These are phyloP conservation scores for Myxozyma neotropica DNA, from an alignment of 805 yeast species.

Conservation along the genomic window DNA sequence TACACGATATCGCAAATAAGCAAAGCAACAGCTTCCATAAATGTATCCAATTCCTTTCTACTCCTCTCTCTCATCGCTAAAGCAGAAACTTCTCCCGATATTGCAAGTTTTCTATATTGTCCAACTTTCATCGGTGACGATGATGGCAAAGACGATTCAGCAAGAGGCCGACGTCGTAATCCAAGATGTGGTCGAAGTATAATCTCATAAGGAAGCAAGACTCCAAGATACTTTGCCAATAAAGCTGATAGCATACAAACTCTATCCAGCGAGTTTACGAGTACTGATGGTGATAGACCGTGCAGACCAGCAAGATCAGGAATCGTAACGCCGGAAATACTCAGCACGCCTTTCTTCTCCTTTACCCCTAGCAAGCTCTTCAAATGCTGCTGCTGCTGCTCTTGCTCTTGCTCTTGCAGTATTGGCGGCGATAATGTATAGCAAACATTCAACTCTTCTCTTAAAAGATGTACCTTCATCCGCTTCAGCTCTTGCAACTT, in stretches of 20 bases:
- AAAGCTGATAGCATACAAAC: conserved; percentile 6
- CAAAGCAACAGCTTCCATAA: conserved; percentile 26
- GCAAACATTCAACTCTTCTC: not conserved
- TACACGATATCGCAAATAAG: conserved; percentile 26
- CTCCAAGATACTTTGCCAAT: conserved; percentile 18
- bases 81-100: conserved; percentile 10
- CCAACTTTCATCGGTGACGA: not conserved
- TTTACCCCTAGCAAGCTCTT: not conserved
- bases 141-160: not conserved
- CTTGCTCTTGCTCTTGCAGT: not conserved
- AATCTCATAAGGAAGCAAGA: conserved; percentile 25
- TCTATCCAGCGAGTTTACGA: conserved; percentile 2
- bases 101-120: conserved; percentile 4
- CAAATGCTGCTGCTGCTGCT: not conserved
- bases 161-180: conserved; percentile 9
- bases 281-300: conserved; percentile 1
- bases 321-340: conserved; percentile 11
- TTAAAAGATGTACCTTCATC: not conserved
- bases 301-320: conserved; percentile 12
- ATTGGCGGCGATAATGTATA: not conserved
- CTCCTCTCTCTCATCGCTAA: conserved; percentile 14
- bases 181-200: conserved; percentile 15
- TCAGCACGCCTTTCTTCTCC: not conserved
- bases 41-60: conserved; percentile 18
- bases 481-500: conserved; percentile 2